A percentile compares a stretch with the other conserved stretches of the same genome.
These are phyloP conservation scores for Oryza punctata DNA, from an alignment of 176 grass and related monocot genomes.

Conservation along the genomic window DNA sequence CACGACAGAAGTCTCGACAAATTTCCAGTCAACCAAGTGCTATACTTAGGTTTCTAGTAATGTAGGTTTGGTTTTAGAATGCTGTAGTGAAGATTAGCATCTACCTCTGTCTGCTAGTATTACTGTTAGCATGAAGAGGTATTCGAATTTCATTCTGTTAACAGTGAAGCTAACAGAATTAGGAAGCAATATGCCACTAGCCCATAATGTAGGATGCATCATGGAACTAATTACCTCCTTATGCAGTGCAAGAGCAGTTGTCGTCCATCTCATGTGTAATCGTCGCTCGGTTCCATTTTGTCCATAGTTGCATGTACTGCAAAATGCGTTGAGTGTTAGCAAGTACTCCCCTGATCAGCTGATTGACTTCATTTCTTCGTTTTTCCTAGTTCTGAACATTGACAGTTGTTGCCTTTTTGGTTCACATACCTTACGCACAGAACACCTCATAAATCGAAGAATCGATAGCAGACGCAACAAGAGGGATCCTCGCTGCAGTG, in stretches of 20 bases:
- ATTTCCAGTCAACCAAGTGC: slow-evolving; percentile 53
- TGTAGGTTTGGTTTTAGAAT: slow-evolving; percentile 38
- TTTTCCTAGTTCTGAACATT: slow-evolving; percentile 17
- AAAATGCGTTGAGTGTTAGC: background rate
- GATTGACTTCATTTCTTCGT: slow-evolving; percentile 9
- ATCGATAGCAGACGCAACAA: background rate
- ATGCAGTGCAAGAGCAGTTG: slow-evolving; percentile 23
- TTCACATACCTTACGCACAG: background rate
- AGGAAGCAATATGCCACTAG: slow-evolving; percentile 11
- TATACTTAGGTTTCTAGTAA: slow-evolving; percentile 49
- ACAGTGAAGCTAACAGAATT: slow-evolving; percentile 67
- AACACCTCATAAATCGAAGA: background rate
- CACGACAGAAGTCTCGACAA: slow-evolving; percentile 56
- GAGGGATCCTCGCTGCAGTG: background rate
- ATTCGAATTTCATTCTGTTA: slow-evolving; percentile 42
- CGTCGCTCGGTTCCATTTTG: slow-evolving; percentile 34
- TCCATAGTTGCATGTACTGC: slow-evolving; percentile 18
- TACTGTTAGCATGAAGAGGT: slow-evolving; percentile 59
- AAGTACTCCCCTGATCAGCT: slow-evolving; percentile 2
- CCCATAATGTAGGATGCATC: slow-evolving; percentile 13
- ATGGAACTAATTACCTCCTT: slow-evolving; percentile 17
- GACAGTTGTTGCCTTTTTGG: background rate
- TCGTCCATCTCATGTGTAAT: background rate
- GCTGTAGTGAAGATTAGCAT: background rate
- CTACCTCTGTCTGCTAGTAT: slow-evolving; percentile 56